A percentile compares a stretch with the other conserved stretches of the same genome.
Evolutionary conservation across 441 rosid genomes (phyloP).

Genomic region (Adansonia rubrostipa): DNA sequence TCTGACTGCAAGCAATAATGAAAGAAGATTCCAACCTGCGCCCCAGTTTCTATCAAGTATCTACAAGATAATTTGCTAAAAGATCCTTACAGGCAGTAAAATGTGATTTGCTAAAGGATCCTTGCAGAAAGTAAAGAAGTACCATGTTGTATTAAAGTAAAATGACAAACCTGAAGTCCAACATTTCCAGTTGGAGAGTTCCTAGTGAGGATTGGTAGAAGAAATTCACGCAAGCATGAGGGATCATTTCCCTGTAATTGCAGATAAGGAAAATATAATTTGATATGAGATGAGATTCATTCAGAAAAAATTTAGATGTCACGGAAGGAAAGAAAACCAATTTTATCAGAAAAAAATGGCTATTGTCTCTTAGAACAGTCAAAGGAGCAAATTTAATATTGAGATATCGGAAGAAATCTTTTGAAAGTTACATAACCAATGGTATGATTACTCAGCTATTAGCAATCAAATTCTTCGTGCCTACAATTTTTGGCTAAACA

Average conservation of each 20-base stretch:
- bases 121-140: not conserved
- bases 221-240: conserved; percentile 85
- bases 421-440: not conserved
- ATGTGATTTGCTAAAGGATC: no score
- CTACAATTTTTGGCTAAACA: not conserved
- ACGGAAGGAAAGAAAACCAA: conserved; percentile 20
- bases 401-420: not conserved
- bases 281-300: not conserved
- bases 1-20: conserved; percentile 77
- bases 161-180: conserved; percentile 72
- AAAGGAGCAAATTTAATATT: not conserved
- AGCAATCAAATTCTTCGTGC: not conserved
- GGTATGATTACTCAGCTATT: not conserved
- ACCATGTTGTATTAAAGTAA: conserved; percentile 1
- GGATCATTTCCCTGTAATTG: conserved; percentile 84
- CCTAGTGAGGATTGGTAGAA: conserved; percentile 59
- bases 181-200: conserved; percentile 72
- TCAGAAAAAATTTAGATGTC: not conserved
- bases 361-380: no score
- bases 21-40: conserved; percentile 94
- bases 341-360: not conserved
- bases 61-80: conserved; percentile 41
- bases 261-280: conserved; percentile 14
- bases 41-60: conserved; percentile 97
- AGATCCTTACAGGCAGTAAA: not conserved